Conservation (phyloP, 768 basidiomycete species). For the Amanita thiersii region DNA sequence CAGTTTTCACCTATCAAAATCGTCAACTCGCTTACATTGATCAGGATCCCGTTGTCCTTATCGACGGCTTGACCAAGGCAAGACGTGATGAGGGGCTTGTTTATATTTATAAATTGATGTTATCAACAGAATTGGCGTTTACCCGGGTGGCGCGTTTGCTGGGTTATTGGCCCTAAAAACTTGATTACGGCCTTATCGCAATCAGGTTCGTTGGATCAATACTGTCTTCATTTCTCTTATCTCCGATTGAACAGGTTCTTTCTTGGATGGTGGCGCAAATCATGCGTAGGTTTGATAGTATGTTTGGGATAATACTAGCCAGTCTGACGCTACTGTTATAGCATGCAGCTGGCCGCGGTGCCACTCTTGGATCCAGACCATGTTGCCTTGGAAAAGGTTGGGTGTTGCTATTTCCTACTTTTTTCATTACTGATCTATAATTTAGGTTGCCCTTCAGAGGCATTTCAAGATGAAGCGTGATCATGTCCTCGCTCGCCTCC, state of each 20-base stretch:
- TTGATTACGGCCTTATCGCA: constrained; percentile 88
- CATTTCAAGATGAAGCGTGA: constrained; percentile 92
- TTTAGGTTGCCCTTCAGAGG: constrained; percentile 69
- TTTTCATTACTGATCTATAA: neutral
- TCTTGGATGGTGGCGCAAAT: constrained; percentile 92
- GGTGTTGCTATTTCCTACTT: neutral
- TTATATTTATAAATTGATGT: neutral
- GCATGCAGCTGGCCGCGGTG: constrained; percentile 83
- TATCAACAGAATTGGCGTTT: constrained; percentile 81
- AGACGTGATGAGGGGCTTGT: neutral
- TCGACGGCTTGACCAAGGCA: constrained; percentile 91
- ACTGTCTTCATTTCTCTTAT: neutral
- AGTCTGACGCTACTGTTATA: constrained; percentile 17
- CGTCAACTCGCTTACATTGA: constrained; percentile 1
- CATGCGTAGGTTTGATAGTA: constrained; percentile 65
- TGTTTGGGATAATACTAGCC: neutral
- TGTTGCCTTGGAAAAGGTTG: constrained; percentile 63
- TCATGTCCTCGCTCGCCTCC: constrained; percentile 77
- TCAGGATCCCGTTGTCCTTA: constrained; percentile 73
- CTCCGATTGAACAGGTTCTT: constrained; percentile 51
- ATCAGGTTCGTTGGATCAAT: constrained; percentile 38
- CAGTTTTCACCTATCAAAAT: constrained; percentile 1
- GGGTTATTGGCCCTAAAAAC: constrained; percentile 90
- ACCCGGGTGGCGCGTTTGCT: constrained; percentile 91
- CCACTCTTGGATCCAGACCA: constrained; percentile 67